phyloP scores from a whole-genome alignment of 495 filamentous ascomycete genomes.

The Trichoderma gamsii region DNA sequence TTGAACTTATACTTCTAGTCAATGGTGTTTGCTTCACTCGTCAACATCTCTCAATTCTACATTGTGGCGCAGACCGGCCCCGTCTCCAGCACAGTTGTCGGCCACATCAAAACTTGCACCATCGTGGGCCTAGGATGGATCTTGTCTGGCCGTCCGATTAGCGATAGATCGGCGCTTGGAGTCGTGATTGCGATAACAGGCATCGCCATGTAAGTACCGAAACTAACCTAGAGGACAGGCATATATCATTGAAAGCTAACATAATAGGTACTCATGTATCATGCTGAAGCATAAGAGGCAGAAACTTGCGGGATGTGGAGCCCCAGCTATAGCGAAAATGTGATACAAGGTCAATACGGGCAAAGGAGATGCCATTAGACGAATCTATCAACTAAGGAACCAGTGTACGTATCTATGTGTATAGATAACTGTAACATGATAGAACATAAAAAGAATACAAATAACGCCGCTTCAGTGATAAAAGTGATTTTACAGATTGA shows the following conservation, averaged over 20 bases:
- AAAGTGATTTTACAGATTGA: conserved; percentile 59
- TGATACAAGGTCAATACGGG: neutral
- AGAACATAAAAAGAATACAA: neutral
- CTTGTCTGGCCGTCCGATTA: conserved; percentile 43
- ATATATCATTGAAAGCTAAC: conserved; percentile 15
- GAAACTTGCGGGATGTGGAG: neutral
- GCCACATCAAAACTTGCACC: conserved; percentile 57
- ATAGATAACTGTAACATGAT: neutral
- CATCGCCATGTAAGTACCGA: conserved; percentile 38
- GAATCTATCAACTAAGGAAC: neutral
- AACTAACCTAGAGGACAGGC: neutral
- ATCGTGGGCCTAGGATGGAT: conserved; percentile 56
- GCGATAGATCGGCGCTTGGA: conserved; percentile 47
- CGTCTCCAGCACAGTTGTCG: conserved; percentile 65
- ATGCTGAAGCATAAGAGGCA: conserved; percentile 38
- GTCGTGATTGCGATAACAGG: conserved; percentile 50
- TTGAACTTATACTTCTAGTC: conserved; percentile 33
- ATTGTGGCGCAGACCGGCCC: conserved; percentile 66
- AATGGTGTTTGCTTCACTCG: conserved; percentile 57
- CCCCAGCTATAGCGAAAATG: neutral
- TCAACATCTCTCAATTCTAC: conserved; percentile 71
- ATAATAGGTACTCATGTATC: conserved; percentile 38
- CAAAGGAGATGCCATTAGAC: neutral
- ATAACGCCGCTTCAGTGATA: neutral
- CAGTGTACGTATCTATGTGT: neutral